phyloP scores from a whole-genome alignment of 2,329 filamentous ascomycete species.

The Ophioceras dolichostomum region DNA sequence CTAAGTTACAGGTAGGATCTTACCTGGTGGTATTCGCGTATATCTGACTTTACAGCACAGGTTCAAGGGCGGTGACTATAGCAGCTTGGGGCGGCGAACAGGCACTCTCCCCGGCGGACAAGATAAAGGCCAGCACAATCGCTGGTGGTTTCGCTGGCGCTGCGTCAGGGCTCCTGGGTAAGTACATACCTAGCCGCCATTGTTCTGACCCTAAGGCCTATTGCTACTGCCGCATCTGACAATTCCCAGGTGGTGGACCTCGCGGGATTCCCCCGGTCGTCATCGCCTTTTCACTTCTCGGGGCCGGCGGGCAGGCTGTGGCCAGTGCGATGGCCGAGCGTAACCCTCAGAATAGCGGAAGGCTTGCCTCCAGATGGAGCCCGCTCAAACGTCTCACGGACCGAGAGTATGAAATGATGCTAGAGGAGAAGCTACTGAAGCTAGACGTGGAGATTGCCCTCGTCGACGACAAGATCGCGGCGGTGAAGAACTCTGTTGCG shows the following conservation, averaged over 20 bases:
- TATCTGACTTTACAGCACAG: slow-evolving; percentile 18
- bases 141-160: slow-evolving; percentile 59
- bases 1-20: too few species aligned
- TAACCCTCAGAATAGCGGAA: too few species aligned
- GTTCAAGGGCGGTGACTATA: slow-evolving; percentile 32
- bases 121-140: slow-evolving; percentile 53
- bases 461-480: slow-evolving; percentile 61
- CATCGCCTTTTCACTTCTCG: slow-evolving; percentile 29
- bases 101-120: slow-evolving; percentile 43
- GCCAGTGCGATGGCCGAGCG: slow-evolving; percentile 8
- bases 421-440: slow-evolving; percentile 58
- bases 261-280: slow-evolving; percentile 39
- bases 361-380: slow-evolving; percentile 56
- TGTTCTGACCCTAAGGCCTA: too few species aligned
- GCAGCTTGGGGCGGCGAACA: slow-evolving; percentile 36
- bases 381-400: slow-evolving; percentile 59
- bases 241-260: slow-evolving; percentile 32
- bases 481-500: too few species aligned
- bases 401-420: slow-evolving; percentile 56
- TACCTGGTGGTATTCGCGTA: too few species aligned
- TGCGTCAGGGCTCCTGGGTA: slow-evolving; percentile 42
- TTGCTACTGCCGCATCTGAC: too few species aligned
- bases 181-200: too few species aligned
- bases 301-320: slow-evolving; percentile 18
- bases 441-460: slow-evolving; percentile 67